These are phyloP conservation scores for Erysimum pusillum DNA, from an alignment of 441 rosid species.

Conservation along the genomic window DNA sequence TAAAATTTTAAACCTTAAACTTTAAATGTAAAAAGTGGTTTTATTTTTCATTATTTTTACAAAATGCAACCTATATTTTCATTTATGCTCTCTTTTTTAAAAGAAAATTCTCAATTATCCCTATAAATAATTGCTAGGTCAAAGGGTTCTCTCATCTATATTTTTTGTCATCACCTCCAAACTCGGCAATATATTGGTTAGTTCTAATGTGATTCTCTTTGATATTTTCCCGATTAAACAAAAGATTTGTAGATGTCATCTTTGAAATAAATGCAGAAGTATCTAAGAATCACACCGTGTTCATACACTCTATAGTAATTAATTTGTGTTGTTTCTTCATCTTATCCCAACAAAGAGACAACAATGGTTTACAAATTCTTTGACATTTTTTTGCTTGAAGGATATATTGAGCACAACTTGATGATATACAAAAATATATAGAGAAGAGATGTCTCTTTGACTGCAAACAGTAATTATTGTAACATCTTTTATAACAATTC, in stretches of 20 bases:
- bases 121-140: constrained; percentile 31
- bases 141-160: constrained; percentile 36
- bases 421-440: not conserved
- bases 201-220: constrained; percentile 38
- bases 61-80: not conserved
- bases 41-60: not conserved
- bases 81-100: not conserved
- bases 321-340: not conserved
- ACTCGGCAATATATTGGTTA: constrained; percentile 34
- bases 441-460: too few relatives aligned
- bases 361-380: not conserved
- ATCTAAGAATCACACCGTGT: constrained; percentile 33
- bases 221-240: constrained; percentile 38
- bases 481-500: too few relatives aligned
- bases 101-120: not conserved
- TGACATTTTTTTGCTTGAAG: not conserved
- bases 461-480: too few relatives aligned
- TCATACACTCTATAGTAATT: constrained; percentile 28
- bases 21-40: constrained; percentile 1
- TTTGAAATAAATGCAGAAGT: constrained; percentile 31
- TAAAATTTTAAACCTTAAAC: not conserved
- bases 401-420: constrained; percentile 7
- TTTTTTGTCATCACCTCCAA: constrained; percentile 42
- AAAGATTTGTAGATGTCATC: constrained; percentile 41
- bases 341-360: not conserved